Evolutionary conservation across 139 green algal genomes (phyloP).

Genomic region (Marvania coccoides): DNA sequence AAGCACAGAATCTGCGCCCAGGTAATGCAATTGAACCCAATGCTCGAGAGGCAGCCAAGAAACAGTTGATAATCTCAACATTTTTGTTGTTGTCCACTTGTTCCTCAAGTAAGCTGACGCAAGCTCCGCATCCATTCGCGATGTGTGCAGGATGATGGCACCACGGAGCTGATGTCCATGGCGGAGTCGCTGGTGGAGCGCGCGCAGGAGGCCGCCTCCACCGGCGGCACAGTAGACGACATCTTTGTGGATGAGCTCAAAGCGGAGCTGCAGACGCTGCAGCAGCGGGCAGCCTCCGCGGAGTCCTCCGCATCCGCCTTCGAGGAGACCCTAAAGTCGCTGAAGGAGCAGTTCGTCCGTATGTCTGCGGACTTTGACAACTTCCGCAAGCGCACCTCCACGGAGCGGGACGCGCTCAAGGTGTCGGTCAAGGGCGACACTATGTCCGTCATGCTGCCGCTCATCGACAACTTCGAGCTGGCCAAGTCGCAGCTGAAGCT

Average conservation of each 20-base stretch:
- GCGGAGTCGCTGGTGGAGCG: slow-evolving; percentile 23
- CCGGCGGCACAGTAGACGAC: slow-evolving; percentile 8
- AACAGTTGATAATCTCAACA: no score
- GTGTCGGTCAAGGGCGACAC: slow-evolving; percentile 59
- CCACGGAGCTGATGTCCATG: slow-evolving; percentile 14
- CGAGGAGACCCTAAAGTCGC: slow-evolving; percentile 10
- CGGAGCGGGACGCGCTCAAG: slow-evolving; percentile 68
- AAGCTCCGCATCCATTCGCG: no score
- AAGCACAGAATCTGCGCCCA: no score
- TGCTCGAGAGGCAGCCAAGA: no score
- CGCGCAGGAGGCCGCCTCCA: slow-evolving; percentile 16
- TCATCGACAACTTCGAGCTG: slow-evolving; percentile 96
- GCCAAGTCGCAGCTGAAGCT: slow-evolving; percentile 73
- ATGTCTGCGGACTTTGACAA: slow-evolving; percentile 99
- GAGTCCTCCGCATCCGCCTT: neutral
- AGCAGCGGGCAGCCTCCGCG: slow-evolving; percentile 5
- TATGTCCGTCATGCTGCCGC: slow-evolving; percentile 71
- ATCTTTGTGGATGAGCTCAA: slow-evolving; percentile 32
- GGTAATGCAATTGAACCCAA: no score
- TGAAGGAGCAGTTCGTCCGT: slow-evolving; percentile 79
- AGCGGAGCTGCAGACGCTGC: slow-evolving; percentile 18
- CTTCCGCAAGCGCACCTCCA: slow-evolving; percentile 80
- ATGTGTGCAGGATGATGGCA: no score
- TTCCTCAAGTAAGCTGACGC: no score
- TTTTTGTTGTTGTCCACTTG: no score